A percentile compares a stretch with the other conserved stretches of the same genome.
These are phyloP conservation scores for Actinomortierella wolfii DNA, from an alignment of 371 early-diverging fungal species.

Conservation along the genomic window DNA sequence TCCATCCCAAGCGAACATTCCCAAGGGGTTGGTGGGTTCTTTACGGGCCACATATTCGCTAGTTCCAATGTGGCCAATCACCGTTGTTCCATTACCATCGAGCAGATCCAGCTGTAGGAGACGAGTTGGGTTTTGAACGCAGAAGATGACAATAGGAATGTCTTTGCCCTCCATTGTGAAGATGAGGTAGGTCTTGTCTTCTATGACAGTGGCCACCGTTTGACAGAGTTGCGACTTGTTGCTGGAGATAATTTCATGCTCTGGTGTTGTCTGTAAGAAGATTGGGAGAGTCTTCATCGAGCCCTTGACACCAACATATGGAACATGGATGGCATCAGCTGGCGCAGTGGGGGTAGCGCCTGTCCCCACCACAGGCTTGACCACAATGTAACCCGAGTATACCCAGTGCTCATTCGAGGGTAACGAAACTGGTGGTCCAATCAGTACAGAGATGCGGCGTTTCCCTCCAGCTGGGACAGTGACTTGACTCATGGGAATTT, in stretches of 20 bases:
- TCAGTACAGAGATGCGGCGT: slow-evolving; percentile 10
- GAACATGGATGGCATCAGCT: slow-evolving; percentile 19
- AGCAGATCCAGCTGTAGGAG: slow-evolving; percentile 20
- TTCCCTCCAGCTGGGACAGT: slow-evolving; percentile 15
- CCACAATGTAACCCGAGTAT: slow-evolving; percentile 38
- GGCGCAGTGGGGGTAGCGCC: neutral
- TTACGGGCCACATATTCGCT: slow-evolving; percentile 14
- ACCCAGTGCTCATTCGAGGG: slow-evolving; percentile 25
- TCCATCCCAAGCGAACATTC: slow-evolving; percentile 22
- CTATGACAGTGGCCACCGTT: neutral
- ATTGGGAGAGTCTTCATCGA: slow-evolving; percentile 30
- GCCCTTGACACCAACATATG: slow-evolving; percentile 35
- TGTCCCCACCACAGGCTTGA: slow-evolving; percentile 3
- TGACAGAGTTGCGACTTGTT: slow-evolving; percentile 23
- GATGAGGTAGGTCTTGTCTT: slow-evolving; percentile 9
- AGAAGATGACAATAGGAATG: slow-evolving; percentile 15
- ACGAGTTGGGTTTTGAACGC: slow-evolving; percentile 21
- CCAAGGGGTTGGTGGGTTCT: neutral
- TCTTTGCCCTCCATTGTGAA: slow-evolving; percentile 10
- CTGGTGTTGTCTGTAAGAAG: slow-evolving; percentile 18
- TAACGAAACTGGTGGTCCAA: slow-evolving; percentile 8
- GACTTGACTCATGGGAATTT: neutral
- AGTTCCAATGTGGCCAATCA: slow-evolving; percentile 16
- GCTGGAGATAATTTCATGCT: slow-evolving; percentile 2
- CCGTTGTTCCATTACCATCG: slow-evolving; percentile 1